Conservation (phyloP, 768 basidiomycete species). For the Russula olivacea region DNA sequence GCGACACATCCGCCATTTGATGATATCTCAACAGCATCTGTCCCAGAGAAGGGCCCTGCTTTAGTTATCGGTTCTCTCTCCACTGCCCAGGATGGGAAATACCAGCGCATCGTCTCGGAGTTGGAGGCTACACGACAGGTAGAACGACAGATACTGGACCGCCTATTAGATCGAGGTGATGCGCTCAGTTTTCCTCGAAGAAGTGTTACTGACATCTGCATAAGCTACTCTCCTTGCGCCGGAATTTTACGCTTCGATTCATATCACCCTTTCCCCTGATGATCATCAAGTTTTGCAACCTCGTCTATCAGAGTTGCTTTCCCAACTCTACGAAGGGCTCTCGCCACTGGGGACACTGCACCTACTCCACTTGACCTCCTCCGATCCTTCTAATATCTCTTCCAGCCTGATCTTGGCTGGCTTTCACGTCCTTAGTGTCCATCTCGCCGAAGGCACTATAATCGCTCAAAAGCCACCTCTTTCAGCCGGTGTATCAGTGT, state of each 20-base stretch:
- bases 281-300: slow-evolving; percentile 58
- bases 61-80: slow-evolving; percentile 73
- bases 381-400: slow-evolving; percentile 39
- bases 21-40: slow-evolving; percentile 26
- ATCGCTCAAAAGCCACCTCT: slow-evolving; percentile 68
- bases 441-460: slow-evolving; percentile 39
- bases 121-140: slow-evolving; percentile 51
- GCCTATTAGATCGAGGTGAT: slow-evolving; percentile 75
- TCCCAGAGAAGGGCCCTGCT: slow-evolving; percentile 41
- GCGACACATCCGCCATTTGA: slow-evolving; percentile 39
- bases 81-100: slow-evolving; percentile 74
- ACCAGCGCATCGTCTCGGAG: slow-evolving; percentile 61
- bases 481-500: slow-evolving; percentile 35
- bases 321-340: slow-evolving; percentile 55
- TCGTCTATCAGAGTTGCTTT: slow-evolving; percentile 49
- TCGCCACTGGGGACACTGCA: slow-evolving; percentile 64
- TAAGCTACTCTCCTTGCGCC: slow-evolving; percentile 54
- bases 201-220: not conserved
- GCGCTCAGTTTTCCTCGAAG: slow-evolving; percentile 7
- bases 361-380: slow-evolving; percentile 48
- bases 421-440: slow-evolving; percentile 50
- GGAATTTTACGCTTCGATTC: slow-evolving; percentile 55
- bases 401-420: slow-evolving; percentile 61
- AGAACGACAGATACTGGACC: slow-evolving; percentile 77
- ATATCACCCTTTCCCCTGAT: slow-evolving; percentile 55